Percentiles rank a stretch among this genome's conserved stretches.
Conservation (phyloP, 1,284 basidiomycete genomes). For the Cryptococcus sp. region DNA sequence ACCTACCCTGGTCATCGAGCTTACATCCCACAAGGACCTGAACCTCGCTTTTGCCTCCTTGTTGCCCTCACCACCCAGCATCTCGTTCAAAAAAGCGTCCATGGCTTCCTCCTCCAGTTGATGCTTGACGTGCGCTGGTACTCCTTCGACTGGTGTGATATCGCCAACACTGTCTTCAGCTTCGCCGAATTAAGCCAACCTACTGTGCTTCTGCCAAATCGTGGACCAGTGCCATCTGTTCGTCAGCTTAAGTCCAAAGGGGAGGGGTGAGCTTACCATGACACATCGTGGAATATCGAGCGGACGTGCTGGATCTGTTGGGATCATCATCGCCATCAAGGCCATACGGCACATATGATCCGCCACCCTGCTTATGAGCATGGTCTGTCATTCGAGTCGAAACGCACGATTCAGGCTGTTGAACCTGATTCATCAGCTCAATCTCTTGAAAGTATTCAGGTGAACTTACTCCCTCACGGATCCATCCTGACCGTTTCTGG, state of each 20-base stretch:
- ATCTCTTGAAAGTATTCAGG: neutral
- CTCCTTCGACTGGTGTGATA: conserved; percentile 83
- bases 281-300: conserved; percentile 67
- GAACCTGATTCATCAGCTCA: conserved; percentile 55
- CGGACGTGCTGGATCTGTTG: conserved; percentile 55
- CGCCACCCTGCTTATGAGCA: conserved; percentile 63
- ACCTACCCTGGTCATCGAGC: conserved; percentile 20
- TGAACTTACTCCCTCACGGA: conserved; percentile 65
- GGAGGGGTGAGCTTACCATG: conserved; percentile 24
- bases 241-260: neutral
- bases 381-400: conserved; percentile 3
- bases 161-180: conserved; percentile 65
- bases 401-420: conserved; percentile 68
- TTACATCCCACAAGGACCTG: conserved; percentile 70
- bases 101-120: conserved; percentile 70
- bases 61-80: conserved; percentile 66
- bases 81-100: conserved; percentile 80
- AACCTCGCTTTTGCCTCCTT: conserved; percentile 72
- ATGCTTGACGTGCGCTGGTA: conserved; percentile 74
- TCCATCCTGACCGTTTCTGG: conserved; percentile 92
- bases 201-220: conserved; percentile 91
- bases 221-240: conserved; percentile 76
- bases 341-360: conserved; percentile 99
- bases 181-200: neutral
- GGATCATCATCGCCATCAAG: conserved; percentile 74